These are phyloP conservation scores for Chamaenerion angustifolium DNA, from an alignment of 345 rosid species.

Conservation along the genomic window DNA sequence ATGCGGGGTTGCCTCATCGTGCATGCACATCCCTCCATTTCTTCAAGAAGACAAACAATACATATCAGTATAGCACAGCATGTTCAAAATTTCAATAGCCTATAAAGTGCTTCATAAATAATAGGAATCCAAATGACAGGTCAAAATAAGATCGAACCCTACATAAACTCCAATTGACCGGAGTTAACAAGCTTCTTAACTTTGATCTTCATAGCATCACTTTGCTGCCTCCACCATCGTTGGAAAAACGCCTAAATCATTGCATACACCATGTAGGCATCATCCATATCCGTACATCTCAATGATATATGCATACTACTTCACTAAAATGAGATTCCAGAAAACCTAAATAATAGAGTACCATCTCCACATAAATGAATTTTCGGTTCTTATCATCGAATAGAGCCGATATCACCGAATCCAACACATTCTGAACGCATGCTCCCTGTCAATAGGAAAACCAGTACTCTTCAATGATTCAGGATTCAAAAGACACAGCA, in stretches of 20 bases:
- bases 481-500: not conserved
- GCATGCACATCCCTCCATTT: slow-evolving; percentile 95
- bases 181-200: slow-evolving; percentile 75
- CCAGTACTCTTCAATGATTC: slow-evolving; percentile 2
- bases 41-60: slow-evolving; percentile 15
- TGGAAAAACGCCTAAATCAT: slow-evolving; percentile 62
- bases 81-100: not conserved
- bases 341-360: slow-evolving; percentile 8
- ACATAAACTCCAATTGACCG: slow-evolving; percentile 94
- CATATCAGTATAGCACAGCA: not conserved
- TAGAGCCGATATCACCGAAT: slow-evolving; percentile 71
- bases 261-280: not conserved
- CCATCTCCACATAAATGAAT: slow-evolving; percentile 84
- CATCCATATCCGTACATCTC: not conserved
- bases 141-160: slow-evolving; percentile 2
- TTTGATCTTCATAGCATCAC: slow-evolving; percentile 44
- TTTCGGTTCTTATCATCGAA: slow-evolving; percentile 75
- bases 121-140: not conserved
- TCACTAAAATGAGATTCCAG: not conserved
- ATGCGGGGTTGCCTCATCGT: slow-evolving; percentile 87
- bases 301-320: not conserved
- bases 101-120: not conserved
- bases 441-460: slow-evolving; percentile 44
- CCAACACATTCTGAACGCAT: slow-evolving; percentile 86
- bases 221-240: slow-evolving; percentile 99